phyloP scores from a whole-genome alignment of 345 rosid species.

The rapeseed (Brassica napus) region DNA sequence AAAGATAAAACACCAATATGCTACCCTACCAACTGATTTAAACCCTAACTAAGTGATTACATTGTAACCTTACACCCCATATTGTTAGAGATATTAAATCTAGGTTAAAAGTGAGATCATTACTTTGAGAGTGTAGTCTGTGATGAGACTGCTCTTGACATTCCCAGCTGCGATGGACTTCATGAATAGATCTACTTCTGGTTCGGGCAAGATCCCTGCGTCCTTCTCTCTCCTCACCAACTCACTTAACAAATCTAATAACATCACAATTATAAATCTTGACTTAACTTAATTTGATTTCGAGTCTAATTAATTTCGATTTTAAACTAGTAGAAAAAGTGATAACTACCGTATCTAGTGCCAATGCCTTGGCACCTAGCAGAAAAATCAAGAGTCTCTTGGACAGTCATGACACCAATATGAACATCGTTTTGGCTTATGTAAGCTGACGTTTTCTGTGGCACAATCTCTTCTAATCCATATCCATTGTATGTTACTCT shows the following conservation, averaged over 20 bases:
- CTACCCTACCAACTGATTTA: too few species aligned
- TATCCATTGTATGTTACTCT: conserved; percentile 73
- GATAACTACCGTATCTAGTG: conserved; percentile 65
- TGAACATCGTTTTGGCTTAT: conserved; percentile 95
- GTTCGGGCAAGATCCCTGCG: conserved; percentile 76
- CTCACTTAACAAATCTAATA: conserved; percentile 67
- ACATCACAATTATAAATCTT: neutral
- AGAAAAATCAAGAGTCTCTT: conserved; percentile 90
- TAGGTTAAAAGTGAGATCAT: conserved; percentile 1
- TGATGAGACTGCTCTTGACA: conserved; percentile 74
- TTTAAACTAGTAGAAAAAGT: neutral
- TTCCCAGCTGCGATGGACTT: conserved; percentile 82
- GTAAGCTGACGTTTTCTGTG: conserved; percentile 86
- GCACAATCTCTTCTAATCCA: conserved; percentile 63
- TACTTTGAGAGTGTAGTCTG: conserved; percentile 92
- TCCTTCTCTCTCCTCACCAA: conserved; percentile 78
- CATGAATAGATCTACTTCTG: conserved; percentile 90
- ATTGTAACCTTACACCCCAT: conserved; percentile 35
- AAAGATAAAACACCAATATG: too few species aligned
- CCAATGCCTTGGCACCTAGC: conserved; percentile 95
- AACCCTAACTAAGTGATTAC: neutral
- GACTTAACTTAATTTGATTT: neutral
- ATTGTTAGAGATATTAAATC: neutral
- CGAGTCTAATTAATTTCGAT: neutral
- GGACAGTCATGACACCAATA: conserved; percentile 82